A percentile compares a stretch with the other conserved stretches of the same genome.
Conservation (phyloP, 352 stramenopile genomes). For the Phytophthora tubulina region DNA sequence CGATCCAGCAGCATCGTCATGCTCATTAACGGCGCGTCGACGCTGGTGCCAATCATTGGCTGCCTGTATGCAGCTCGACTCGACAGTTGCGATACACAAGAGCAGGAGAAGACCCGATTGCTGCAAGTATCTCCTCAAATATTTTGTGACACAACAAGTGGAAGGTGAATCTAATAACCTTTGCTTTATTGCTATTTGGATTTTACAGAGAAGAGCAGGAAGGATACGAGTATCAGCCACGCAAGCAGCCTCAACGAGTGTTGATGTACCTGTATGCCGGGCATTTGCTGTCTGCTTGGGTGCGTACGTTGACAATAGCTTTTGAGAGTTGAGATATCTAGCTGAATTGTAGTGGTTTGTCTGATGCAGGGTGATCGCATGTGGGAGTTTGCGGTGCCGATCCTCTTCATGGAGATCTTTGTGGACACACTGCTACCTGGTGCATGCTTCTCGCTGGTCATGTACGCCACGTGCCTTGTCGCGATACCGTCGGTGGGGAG, state of each 20-base stretch:
- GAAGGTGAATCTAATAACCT: not conserved
- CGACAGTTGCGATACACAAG: constrained; percentile 36
- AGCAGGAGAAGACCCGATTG: constrained; percentile 45
- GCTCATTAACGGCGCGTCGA: constrained; percentile 63
- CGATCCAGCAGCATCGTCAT: constrained; percentile 69
- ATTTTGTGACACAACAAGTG: not conserved
- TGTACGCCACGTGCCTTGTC: constrained; percentile 79
- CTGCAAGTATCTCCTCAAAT: constrained; percentile 44
- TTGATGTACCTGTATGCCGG: constrained; percentile 77
- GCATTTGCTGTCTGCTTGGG: constrained; percentile 85
- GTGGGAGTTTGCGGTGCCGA: constrained; percentile 84
- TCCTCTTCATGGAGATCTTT: constrained; percentile 91
- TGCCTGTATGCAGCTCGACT: constrained; percentile 54
- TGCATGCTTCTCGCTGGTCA: constrained; percentile 74
- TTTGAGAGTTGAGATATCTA: not conserved
- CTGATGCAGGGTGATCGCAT: constrained; percentile 72
- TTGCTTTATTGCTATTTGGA: not conserved
- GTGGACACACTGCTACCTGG: constrained; percentile 83
- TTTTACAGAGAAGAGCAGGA: constrained; percentile 22
- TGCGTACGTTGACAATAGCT: constrained; percentile 30
- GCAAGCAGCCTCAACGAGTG: constrained; percentile 45
- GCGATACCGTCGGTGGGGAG: constrained; percentile 73
- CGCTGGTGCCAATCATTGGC: constrained; percentile 53
- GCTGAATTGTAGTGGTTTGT: not conserved
- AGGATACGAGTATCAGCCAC: not conserved